Evolutionary conservation across 192 early-diverging fungal species (phyloP).

Genomic region (Coemansia sp.): DNA sequence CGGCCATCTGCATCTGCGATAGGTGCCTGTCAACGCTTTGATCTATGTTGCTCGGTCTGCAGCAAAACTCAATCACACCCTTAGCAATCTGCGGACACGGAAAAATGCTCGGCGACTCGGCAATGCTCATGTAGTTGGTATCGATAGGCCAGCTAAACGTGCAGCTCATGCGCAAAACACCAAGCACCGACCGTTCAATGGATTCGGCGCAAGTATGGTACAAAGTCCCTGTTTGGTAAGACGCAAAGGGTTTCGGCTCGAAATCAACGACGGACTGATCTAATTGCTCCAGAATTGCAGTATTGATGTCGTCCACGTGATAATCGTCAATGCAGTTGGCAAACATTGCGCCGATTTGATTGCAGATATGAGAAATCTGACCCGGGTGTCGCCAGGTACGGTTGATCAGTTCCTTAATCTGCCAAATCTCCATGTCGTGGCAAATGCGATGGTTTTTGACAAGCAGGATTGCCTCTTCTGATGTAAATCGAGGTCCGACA

Average conservation of each 20-base stretch:
- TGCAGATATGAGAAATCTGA: constrained; percentile 11
- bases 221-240: too few relatives aligned
- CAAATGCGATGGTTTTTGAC: background rate
- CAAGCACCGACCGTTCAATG: constrained; percentile 2
- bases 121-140: constrained; percentile 14
- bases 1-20: background rate
- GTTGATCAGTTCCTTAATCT: constrained; percentile 15
- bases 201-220: background rate
- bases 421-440: background rate
- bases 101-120: constrained; percentile 8
- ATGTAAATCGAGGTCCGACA: constrained; percentile 5
- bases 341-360: background rate
- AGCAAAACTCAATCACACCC: constrained; percentile 6
- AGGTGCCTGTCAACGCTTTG: background rate
- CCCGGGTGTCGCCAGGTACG: constrained; percentile 21
- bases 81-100: constrained; percentile 20
- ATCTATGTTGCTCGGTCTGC: background rate
- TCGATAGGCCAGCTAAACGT: constrained; percentile 1
- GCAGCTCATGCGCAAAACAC: background rate
- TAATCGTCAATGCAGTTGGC: background rate
- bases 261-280: constrained; percentile 3
- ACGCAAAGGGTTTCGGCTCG: constrained; percentile 15
- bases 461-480: constrained; percentile 9
- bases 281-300: background rate
- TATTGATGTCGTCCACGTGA: background rate